Conservation (phyloP, 805 yeast species). For the Yamadazyma laniorum region DNA sequence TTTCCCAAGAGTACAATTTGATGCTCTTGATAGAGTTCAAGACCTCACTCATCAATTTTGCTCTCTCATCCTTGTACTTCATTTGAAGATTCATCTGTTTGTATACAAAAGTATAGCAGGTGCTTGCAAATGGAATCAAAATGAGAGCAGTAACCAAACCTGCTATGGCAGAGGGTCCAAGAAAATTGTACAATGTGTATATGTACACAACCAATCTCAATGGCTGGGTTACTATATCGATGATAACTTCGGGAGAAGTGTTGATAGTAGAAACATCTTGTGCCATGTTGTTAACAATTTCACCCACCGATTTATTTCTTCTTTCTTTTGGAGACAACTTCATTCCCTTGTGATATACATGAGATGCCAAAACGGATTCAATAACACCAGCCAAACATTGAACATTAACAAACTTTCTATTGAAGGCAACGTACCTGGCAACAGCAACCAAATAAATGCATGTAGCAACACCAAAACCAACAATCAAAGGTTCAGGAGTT, state of each 20-base stretch:
- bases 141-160: slow-evolving; percentile 32
- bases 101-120: slow-evolving; percentile 17
- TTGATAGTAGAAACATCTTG: slow-evolving; percentile 24
- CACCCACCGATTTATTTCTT: slow-evolving; percentile 32
- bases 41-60: slow-evolving; percentile 37
- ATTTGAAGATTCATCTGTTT: slow-evolving; percentile 15
- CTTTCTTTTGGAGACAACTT: slow-evolving; percentile 31
- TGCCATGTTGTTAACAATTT: slow-evolving; percentile 32
- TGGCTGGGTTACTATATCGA: slow-evolving; percentile 23
- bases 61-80: slow-evolving; percentile 37
- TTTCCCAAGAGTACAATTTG: slow-evolving; percentile 43
- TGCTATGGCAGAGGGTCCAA: slow-evolving; percentile 37
- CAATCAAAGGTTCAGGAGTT: slow-evolving; percentile 21
- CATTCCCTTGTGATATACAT: slow-evolving; percentile 29
- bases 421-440: slow-evolving; percentile 22
- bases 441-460: slow-evolving; percentile 26
- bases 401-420: slow-evolving; percentile 17
- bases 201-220: slow-evolving; percentile 25
- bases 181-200: slow-evolving; percentile 30
- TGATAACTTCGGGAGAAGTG: slow-evolving; percentile 17
- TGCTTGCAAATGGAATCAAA: slow-evolving; percentile 31
- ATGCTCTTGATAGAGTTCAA: slow-evolving; percentile 37
- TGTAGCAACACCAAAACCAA: slow-evolving; percentile 25
- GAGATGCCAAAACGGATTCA: slow-evolving; percentile 22
- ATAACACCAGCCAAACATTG: slow-evolving; percentile 16